A percentile compares a stretch with the other conserved stretches of the same genome.
phyloP scores from a whole-genome alignment of 306 rosid genomes.

The Morella rubra region DNA sequence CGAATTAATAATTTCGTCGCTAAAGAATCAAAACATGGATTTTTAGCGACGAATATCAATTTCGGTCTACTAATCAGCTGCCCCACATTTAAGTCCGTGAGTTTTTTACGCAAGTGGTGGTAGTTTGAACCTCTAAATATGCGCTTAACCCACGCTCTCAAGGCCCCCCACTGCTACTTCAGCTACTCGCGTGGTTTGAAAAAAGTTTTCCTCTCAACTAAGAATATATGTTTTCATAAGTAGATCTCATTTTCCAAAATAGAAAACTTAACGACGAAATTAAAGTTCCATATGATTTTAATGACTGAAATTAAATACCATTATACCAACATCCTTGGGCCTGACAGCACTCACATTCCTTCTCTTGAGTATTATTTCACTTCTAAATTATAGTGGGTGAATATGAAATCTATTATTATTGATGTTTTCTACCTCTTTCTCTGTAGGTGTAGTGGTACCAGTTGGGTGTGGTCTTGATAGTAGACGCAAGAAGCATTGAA shows the following conservation, averaged over 20 bases:
- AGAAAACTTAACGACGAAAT: slow-evolving; percentile 10
- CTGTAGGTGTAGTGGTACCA: neutral
- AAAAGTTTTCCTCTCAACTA: neutral
- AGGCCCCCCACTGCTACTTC: too few species aligned
- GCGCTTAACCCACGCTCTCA: too few species aligned
- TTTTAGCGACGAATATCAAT: too few species aligned
- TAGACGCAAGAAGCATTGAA: slow-evolving; percentile 3
- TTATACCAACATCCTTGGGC: neutral
- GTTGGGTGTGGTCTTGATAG: slow-evolving; percentile 2
- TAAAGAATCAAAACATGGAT: too few species aligned
- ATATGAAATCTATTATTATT: slow-evolving; percentile 5
- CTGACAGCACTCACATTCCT: slow-evolving; percentile 8
- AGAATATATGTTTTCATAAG: neutral
- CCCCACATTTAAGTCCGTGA: too few species aligned
- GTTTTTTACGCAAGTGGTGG: too few species aligned
- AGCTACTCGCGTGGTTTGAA: too few species aligned
- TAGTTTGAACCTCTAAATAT: too few species aligned
- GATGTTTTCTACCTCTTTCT: neutral
- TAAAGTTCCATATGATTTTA: slow-evolving; percentile 7
- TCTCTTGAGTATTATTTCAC: neutral
- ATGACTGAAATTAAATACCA: slow-evolving; percentile 6
- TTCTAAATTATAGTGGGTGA: slow-evolving; percentile 17
- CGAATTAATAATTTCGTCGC: too few species aligned
- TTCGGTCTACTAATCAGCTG: too few species aligned
- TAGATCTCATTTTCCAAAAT: slow-evolving; percentile 23